These are phyloP conservation scores for Teunomyces barrocoloradensis DNA, from an alignment of 805 yeast genomes.

Conservation along the genomic window DNA sequence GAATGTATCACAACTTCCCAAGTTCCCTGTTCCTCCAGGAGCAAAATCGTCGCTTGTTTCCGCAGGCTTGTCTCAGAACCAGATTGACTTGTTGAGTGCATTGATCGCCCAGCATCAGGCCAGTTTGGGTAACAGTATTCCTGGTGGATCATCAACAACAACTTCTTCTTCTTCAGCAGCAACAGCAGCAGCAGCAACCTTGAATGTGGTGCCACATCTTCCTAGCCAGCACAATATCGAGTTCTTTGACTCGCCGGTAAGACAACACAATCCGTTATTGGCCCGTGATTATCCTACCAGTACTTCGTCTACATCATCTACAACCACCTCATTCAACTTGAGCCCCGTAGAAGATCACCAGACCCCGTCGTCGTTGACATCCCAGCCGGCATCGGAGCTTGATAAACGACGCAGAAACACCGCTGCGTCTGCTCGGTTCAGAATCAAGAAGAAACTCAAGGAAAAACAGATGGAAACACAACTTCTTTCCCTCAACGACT, in stretches of 20 bases:
- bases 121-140: constrained; percentile 13
- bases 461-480: constrained; percentile 58
- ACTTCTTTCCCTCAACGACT: constrained; percentile 42
- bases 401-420: constrained; percentile 61
- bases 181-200: no score
- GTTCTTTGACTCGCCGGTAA: constrained; percentile 11
- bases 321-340: constrained; percentile 7
- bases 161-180: background rate
- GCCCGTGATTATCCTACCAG: constrained; percentile 3
- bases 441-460: constrained; percentile 58
- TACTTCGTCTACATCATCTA: constrained; percentile 5
- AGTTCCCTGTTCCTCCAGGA: constrained; percentile 69
- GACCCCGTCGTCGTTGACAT: background rate
- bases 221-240: constrained; percentile 8
- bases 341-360: constrained; percentile 1
- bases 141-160: background rate
- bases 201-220: constrained; percentile 10
- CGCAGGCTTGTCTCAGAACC: constrained; percentile 66
- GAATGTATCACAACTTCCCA: constrained; percentile 39
- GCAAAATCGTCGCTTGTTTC: constrained; percentile 61
- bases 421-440: constrained; percentile 63
- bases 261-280: constrained; percentile 11
- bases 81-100: constrained; percentile 71
- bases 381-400: constrained; percentile 17
- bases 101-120: constrained; percentile 67